Percentiles rank a stretch among this genome's conserved stretches.
Conservation (phyloP, 305 asterid genomes). For the Fraxinus ornus region DNA sequence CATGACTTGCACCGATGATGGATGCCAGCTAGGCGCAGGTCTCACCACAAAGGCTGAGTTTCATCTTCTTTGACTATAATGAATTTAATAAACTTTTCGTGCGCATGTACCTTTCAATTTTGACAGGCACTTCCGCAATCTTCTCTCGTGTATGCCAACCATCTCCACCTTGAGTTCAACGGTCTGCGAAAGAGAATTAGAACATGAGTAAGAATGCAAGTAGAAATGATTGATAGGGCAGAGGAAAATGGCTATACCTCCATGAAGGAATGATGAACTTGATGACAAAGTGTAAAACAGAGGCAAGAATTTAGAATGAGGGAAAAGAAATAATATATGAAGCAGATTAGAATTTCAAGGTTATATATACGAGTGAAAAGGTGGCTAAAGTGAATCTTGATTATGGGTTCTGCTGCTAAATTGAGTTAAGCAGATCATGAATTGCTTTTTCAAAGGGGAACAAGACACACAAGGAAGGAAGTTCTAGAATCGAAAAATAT, state of each 20-base stretch:
- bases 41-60: too few relatives aligned
- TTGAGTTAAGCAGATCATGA: neutral
- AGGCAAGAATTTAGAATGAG: neutral
- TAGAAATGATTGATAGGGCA: neutral
- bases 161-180: slow-evolving; percentile 53
- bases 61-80: too few relatives aligned
- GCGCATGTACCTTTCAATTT: slow-evolving; percentile 32
- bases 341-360: neutral
- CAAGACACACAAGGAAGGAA: neutral
- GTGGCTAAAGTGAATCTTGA: slow-evolving; percentile 41
- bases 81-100: too few relatives aligned
- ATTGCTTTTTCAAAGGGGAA: neutral
- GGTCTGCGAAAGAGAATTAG: slow-evolving; percentile 28
- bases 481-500: slow-evolving; percentile 10
- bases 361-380: slow-evolving; percentile 1
- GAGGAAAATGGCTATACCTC: slow-evolving; percentile 25
- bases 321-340: neutral
- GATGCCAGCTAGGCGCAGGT: too few relatives aligned
- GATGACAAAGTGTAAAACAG: neutral
- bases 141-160: slow-evolving; percentile 50
- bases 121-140: slow-evolving; percentile 46
- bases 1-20: too few relatives aligned
- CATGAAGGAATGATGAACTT: slow-evolving; percentile 20
- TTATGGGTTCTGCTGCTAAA: slow-evolving; percentile 26
- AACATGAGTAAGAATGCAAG: neutral